Base-by-base conservation (phyloP, 257 asterid species). In the Leptodermis oblonga region DNA sequence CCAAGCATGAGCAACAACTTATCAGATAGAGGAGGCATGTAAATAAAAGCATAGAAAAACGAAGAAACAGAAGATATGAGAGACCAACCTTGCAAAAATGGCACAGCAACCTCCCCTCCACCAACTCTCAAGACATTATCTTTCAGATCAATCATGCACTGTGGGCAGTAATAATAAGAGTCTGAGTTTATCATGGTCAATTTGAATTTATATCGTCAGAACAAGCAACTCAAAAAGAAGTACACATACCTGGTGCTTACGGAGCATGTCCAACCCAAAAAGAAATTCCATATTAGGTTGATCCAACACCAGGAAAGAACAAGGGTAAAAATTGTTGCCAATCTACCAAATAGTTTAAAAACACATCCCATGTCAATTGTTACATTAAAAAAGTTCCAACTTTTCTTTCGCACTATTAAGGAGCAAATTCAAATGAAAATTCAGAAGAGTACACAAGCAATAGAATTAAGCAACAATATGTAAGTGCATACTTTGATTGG, bases 261-360 rank as follows among this genome's bases (percentile, higher is more conserved):
- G 96, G 69, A 94, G 95, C 99, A 91, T 94, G 70, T 94, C 99
- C 85, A 94, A 82, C 46, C 99, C 97, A 81, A 94, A 94, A 48
- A 94, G 93, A 82, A 94, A 94, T 72, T 91, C 99, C 97, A 94
- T 94, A 85, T 91, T 94, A 67, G 97, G 93, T 68, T 91, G 73
- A 84, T 94, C 99, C 87, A 94, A 76, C 31, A 94, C 97, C 81
- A 88, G 22, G 82, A 94, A 94, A 67, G 99, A 87, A 76, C 97
- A 91, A 3, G 97, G 96, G 78, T 94, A 94, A 77, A 91, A 94
- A 51, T 74, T 82, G 61, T 70, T 80, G 62, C 99, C 96, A 65
- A 94, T 91, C 99, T 91, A 76, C 67, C 74, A 80, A n/a, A 59
- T 52, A 80, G 67, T 33, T 68, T 22, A 30, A 56, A 43, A 37